phyloP scores from a whole-genome alignment of 768 basidiomycete genomes.

The Lactarius sanguifluus region DNA sequence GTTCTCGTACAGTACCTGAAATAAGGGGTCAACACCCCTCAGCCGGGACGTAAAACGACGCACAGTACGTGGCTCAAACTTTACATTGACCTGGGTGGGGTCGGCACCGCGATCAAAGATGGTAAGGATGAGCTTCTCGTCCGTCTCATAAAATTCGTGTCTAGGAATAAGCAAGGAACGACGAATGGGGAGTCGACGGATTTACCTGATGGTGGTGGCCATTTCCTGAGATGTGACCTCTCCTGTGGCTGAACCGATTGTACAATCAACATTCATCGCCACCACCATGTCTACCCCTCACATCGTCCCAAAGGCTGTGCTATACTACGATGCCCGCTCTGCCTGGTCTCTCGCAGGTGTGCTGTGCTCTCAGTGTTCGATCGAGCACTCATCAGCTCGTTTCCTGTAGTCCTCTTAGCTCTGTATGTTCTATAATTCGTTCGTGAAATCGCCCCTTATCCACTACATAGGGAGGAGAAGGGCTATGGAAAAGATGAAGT shows the following conservation, averaged over 20 bases:
- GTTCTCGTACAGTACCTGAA: constrained; percentile 59
- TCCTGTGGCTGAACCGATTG: neutral
- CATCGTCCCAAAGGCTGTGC: constrained; percentile 68
- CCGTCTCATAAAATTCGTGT: constrained; percentile 88
- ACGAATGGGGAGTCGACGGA: neutral
- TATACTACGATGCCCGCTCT: constrained; percentile 64
- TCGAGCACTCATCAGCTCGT: neutral
- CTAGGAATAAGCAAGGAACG: constrained; percentile 3
- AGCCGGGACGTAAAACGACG: constrained; percentile 2
- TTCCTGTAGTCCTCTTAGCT: constrained; percentile 24
- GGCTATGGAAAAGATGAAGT: constrained; percentile 81
- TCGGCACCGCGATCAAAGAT: constrained; percentile 80
- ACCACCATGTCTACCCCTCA: constrained; percentile 27
- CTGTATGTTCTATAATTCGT: constrained; percentile 22
- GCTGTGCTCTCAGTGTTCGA: neutral
- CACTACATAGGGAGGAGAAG: constrained; percentile 57
- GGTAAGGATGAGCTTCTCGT: constrained; percentile 68
- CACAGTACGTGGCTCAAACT: constrained; percentile 67
- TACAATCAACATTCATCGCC: neutral
- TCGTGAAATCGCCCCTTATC: neutral
- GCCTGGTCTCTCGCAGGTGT: constrained; percentile 67
- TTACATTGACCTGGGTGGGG: constrained; percentile 57
- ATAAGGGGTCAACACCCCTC: neutral
- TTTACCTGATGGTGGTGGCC: constrained; percentile 24
- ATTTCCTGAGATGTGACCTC: neutral